Evolutionary conservation across 2,329 filamentous ascomycete genomes (phyloP).

Genomic region (Scedosporium aurantiacum): DNA sequence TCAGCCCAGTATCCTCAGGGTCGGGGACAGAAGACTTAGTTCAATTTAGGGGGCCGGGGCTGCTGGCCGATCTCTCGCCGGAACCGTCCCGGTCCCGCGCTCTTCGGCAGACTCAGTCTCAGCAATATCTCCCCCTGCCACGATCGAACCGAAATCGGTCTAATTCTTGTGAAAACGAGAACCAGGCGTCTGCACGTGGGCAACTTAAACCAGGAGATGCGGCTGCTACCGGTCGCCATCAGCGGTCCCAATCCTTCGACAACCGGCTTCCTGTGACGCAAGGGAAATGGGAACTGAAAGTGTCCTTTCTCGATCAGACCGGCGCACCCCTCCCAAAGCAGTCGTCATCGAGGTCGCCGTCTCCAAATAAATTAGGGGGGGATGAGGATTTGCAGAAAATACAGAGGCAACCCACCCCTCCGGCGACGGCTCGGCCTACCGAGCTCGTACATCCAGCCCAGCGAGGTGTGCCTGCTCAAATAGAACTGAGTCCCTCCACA

Average conservation of each 20-base stretch:
- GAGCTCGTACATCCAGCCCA: neutral
- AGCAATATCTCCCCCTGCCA: neutral
- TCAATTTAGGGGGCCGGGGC: neutral
- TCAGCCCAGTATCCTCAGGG: neutral
- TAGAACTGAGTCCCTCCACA: neutral
- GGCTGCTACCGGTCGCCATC: neutral
- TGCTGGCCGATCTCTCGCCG: neutral
- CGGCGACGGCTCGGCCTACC: neutral
- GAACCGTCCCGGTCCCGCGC: neutral
- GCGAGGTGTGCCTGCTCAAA: neutral
- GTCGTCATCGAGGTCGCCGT: neutral
- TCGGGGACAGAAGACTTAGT: neutral
- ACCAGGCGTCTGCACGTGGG: neutral
- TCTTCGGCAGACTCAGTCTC: neutral
- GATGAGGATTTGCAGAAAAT: neutral
- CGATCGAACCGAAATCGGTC: neutral
- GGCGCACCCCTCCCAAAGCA: neutral
- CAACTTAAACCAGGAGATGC: neutral
- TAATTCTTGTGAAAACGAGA: neutral
- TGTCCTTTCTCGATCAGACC: conserved; percentile 6
- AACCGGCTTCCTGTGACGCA: neutral
- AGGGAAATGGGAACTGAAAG: conserved; percentile 4
- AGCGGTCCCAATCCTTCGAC: neutral
- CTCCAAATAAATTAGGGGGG: neutral
- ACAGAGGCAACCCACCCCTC: neutral